These are phyloP conservation scores for Chlamydomonas eustigma DNA, from an alignment of 139 green algal species.

Conservation along the genomic window DNA sequence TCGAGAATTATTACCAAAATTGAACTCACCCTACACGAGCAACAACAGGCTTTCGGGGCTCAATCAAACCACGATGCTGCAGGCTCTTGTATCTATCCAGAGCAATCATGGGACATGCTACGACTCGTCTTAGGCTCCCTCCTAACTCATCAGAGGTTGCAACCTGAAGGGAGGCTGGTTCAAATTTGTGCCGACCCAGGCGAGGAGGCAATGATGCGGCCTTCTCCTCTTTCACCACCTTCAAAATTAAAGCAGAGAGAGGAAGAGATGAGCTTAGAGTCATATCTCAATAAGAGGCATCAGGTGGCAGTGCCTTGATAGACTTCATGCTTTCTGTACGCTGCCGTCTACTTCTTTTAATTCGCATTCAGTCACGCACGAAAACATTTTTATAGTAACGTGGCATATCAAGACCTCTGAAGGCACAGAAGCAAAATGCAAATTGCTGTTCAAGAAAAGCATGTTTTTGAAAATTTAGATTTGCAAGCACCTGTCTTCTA, in stretches of 20 bases:
- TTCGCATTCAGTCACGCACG: too few species aligned
- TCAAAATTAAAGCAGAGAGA: slow-evolving; percentile 1
- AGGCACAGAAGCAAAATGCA: too few species aligned
- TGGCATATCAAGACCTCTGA: too few species aligned
- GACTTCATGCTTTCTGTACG: too few species aligned
- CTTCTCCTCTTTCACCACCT: slow-evolving; percentile 50
- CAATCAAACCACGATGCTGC: slow-evolving; percentile 71
- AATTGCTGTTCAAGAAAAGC: too few species aligned
- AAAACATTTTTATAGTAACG: too few species aligned
- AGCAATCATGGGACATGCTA: slow-evolving; percentile 32
- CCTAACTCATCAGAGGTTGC: slow-evolving; percentile 20
- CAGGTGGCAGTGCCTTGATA: too few species aligned
- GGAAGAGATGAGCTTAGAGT: too few species aligned
- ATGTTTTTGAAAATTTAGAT: too few species aligned
- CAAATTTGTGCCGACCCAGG: slow-evolving; percentile 66
- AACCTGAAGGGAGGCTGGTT: slow-evolving; percentile 52
- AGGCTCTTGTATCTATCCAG: slow-evolving; percentile 70
- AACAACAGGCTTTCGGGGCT: slow-evolving; percentile 56
- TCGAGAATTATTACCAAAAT: background rate
- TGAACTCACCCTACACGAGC: background rate
- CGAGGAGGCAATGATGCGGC: slow-evolving; percentile 43
- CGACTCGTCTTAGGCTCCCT: slow-evolving; percentile 24
- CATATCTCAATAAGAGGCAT: too few species aligned
- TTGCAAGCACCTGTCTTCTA: too few species aligned
- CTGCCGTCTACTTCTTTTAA: too few species aligned